Evolutionary conservation across 2,329 filamentous ascomycete species (phyloP).

Genomic region (Hirsutella rhossiliensis): DNA sequence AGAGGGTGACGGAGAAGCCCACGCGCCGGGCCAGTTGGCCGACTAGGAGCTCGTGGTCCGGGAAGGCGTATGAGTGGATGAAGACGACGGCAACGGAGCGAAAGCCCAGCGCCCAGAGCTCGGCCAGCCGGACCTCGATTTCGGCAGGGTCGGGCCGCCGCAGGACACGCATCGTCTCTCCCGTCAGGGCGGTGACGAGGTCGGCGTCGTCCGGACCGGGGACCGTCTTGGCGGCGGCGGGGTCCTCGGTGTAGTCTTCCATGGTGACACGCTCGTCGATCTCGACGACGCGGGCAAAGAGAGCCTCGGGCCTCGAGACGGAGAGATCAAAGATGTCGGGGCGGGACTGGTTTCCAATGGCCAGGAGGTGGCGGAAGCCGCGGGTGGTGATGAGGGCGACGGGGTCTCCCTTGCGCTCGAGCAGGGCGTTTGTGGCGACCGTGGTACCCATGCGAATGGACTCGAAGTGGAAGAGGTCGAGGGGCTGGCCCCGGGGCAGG

Average conservation of each 20-base stretch:
- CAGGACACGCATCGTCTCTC: constrained; percentile 57
- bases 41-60: constrained; percentile 39
- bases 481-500: constrained; percentile 18
- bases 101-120: constrained; percentile 50
- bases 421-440: constrained; percentile 64
- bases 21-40: constrained; percentile 22
- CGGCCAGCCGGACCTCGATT: constrained; percentile 43
- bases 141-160: constrained; percentile 41
- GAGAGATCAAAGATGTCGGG: constrained; percentile 64
- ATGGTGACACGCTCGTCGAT: constrained; percentile 62
- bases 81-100: constrained; percentile 43
- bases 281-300: constrained; percentile 60
- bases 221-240: constrained; percentile 28
- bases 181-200: constrained; percentile 54
- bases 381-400: constrained; percentile 61
- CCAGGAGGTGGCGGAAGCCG: constrained; percentile 59
- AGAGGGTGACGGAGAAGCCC: constrained; percentile 28
- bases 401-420: constrained; percentile 61
- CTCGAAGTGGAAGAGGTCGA: constrained; percentile 31
- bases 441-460: constrained; percentile 74
- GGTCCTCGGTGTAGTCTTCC: constrained; percentile 63
- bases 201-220: constrained; percentile 36
- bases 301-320: constrained; percentile 53
- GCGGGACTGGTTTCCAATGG: constrained; percentile 62
- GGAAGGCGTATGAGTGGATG: constrained; percentile 57